Evolutionary conservation across 768 basidiomycete species (phyloP).

Genomic region (Hericium erinaceus): DNA sequence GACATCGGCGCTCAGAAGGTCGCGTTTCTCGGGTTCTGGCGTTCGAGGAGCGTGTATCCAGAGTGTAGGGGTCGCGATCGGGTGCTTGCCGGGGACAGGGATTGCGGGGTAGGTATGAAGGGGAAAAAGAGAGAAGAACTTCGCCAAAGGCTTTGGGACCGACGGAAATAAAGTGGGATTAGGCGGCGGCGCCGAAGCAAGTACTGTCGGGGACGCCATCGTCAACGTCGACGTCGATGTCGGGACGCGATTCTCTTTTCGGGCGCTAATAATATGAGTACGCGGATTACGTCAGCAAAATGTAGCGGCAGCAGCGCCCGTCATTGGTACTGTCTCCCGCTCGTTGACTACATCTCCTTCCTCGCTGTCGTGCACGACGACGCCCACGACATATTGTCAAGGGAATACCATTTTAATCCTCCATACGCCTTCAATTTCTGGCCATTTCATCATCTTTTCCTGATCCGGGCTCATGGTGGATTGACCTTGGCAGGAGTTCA

Average conservation of each 20-base stretch:
- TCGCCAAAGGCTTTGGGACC: conserved; percentile 7
- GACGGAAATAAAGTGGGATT: conserved; percentile 1
- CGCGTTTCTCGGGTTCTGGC: conserved; percentile 5
- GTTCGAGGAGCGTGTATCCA: conserved; percentile 51
- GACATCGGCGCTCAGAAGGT: conserved; percentile 60
- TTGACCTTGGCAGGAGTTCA: not conserved
- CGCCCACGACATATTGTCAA: not conserved
- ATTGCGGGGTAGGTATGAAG: conserved; percentile 17
- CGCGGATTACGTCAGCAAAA: not conserved
- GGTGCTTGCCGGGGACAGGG: not conserved
- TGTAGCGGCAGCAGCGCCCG: not conserved
- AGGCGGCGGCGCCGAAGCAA: conserved; percentile 14
- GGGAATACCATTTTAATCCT: not conserved
- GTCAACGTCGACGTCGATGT: not conserved
- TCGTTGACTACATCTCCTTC: not conserved
- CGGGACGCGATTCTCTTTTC: not conserved
- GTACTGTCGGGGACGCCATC: not conserved
- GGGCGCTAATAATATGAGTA: not conserved
- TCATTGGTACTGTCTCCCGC: not conserved
- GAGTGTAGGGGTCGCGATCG: conserved; percentile 36
- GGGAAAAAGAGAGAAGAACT: conserved; percentile 14
- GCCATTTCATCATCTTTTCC: not conserved
- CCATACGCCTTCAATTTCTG: not conserved
- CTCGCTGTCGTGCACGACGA: not conserved
- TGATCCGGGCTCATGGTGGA: not conserved